Percentiles rank a stretch among this genome's conserved stretches.
Evolutionary conservation across 495 filamentous ascomycete genomes (phyloP).

Genomic region (Haplographium delicatum): DNA sequence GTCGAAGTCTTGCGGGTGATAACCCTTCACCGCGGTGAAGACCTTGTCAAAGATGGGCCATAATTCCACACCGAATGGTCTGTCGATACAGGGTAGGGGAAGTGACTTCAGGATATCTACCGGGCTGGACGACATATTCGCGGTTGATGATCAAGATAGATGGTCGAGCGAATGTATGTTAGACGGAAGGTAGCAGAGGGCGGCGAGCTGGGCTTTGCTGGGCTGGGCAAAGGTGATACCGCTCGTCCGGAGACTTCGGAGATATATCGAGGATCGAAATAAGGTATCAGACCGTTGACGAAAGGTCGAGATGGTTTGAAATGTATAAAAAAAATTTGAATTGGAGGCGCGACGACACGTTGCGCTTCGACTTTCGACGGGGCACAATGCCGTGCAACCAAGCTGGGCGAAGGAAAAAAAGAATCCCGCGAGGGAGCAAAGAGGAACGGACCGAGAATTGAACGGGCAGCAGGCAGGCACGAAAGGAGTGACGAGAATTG

Average conservation of each 20-base stretch:
- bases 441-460: constrained; percentile 16
- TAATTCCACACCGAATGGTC: constrained; percentile 84
- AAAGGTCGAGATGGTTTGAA: no score
- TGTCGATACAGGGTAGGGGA: constrained; percentile 74
- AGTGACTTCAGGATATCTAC: constrained; percentile 59
- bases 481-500: constrained; percentile 32
- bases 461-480: constrained; percentile 9
- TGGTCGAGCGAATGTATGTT: no score
- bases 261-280: no score
- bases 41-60: constrained; percentile 93
- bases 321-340: no score
- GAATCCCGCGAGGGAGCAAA: constrained; percentile 1
- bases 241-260: no score
- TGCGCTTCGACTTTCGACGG: no score
- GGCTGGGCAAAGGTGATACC: no score
- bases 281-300: no score
- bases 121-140: constrained; percentile 27
- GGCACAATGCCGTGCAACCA: no score
- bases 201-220: no score
- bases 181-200: no score
- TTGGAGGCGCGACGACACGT: constrained; percentile 9
- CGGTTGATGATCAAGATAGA: background rate
- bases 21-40: constrained; percentile 68
- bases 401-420: constrained; percentile 5
- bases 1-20: constrained; percentile 63